phyloP scores from a whole-genome alignment of 228 moss, liverwort and hornwort species.

The Sphagnum fallax region DNA sequence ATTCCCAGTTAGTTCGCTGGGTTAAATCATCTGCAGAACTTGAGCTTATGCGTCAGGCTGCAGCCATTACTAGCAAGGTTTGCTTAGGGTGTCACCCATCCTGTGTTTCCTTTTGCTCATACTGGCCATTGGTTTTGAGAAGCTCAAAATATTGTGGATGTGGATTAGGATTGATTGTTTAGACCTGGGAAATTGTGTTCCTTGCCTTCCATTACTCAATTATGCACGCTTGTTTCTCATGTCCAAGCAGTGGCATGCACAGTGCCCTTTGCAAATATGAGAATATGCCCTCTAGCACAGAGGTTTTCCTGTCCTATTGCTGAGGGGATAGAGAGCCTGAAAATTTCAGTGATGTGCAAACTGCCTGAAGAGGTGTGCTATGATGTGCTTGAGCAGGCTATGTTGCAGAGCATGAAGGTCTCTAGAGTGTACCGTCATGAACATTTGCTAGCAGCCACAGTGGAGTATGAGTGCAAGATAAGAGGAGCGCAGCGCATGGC shows the following conservation, averaged over 20 bases:
- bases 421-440: constrained; percentile 80
- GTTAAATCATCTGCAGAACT: constrained; percentile 74
- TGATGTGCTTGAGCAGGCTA: constrained; percentile 36
- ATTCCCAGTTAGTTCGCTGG: constrained; percentile 73
- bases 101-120: background rate
- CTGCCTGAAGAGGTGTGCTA: too few relatives aligned
- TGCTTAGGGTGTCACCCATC: constrained; percentile 2
- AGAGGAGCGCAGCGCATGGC: constrained; percentile 97
- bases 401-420: constrained; percentile 77
- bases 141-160: background rate
- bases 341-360: too few relatives aligned
- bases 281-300: too few relatives aligned
- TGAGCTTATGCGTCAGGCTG: constrained; percentile 69
- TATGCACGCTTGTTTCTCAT: too few relatives aligned
- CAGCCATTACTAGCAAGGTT: constrained; percentile 89
- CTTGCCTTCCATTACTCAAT: too few relatives aligned
- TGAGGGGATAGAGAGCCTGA: too few relatives aligned
- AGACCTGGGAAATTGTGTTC: too few relatives aligned
- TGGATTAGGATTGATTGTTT: background rate
- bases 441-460: constrained; percentile 75
- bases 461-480: constrained; percentile 94
- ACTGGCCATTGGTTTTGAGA: background rate
- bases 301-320: too few relatives aligned
- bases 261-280: too few relatives aligned
- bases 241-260: too few relatives aligned